Evolutionary conservation across 768 basidiomycete genomes (phyloP).

Genomic region (Panellus pusillus): DNA sequence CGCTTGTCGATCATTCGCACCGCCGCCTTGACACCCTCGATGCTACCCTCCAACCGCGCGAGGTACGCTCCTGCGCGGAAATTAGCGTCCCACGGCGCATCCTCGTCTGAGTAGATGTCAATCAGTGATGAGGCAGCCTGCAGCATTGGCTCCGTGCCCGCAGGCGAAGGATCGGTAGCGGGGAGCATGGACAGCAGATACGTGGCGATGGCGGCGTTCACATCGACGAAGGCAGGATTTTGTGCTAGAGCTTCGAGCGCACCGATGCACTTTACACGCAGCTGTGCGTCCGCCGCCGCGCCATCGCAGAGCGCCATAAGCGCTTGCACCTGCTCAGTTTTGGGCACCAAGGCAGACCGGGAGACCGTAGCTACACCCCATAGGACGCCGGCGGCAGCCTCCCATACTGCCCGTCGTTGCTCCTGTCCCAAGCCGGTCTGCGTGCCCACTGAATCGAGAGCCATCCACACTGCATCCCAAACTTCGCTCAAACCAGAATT

Average conservation of each 20-base stretch:
- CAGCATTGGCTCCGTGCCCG: slow-evolving; percentile 67
- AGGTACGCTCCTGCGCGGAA: slow-evolving; percentile 67
- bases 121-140: slow-evolving; percentile 82
- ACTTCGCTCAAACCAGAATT: slow-evolving; percentile 49
- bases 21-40: slow-evolving; percentile 61
- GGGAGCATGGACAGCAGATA: slow-evolving; percentile 70
- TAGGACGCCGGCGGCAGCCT: slow-evolving; percentile 75
- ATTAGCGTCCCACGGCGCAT: slow-evolving; percentile 73
- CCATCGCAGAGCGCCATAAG: slow-evolving; percentile 64
- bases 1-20: slow-evolving; percentile 67
- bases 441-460: slow-evolving; percentile 59
- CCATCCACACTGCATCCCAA: slow-evolving; percentile 68
- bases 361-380: slow-evolving; percentile 87
- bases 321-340: slow-evolving; percentile 59
- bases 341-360: slow-evolving; percentile 59
- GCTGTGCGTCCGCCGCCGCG: slow-evolving; percentile 48
- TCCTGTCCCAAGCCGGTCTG: slow-evolving; percentile 65
- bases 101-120: slow-evolving; percentile 93
- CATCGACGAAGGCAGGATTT: slow-evolving; percentile 57
- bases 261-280: slow-evolving; percentile 79
- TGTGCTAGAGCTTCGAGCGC: slow-evolving; percentile 85
- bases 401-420: slow-evolving; percentile 72
- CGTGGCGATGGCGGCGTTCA: slow-evolving; percentile 69
- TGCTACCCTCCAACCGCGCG: slow-evolving; percentile 51
- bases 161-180: slow-evolving; percentile 37